phyloP scores from a whole-genome alignment of 345 rosid species.

The Euphorbia peplus region DNA sequence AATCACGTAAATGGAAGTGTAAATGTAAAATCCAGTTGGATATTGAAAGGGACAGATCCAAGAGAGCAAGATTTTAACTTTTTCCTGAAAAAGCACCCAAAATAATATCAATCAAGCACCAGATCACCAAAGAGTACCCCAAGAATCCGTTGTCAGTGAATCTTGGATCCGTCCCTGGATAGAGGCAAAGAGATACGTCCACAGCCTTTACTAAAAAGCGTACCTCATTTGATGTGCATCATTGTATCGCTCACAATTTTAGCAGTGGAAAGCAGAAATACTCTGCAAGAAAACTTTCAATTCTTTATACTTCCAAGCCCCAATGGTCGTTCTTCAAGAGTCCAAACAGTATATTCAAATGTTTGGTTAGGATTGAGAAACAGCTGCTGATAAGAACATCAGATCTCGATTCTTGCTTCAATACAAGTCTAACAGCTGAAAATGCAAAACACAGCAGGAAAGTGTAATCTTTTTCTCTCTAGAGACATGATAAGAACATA shows the following conservation, averaged over 20 bases:
- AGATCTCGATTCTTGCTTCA: neutral
- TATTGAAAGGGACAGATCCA: neutral
- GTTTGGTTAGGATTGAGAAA: too few relatives aligned
- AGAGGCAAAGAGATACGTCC: conserved; percentile 5
- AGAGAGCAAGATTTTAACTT: too few relatives aligned
- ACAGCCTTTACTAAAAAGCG: neutral
- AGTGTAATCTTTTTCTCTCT: neutral
- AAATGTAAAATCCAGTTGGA: neutral
- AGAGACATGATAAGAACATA: neutral
- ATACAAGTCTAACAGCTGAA: conserved; percentile 5
- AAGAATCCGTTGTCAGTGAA: too few relatives aligned
- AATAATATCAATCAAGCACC: too few relatives aligned
- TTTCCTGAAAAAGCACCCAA: too few relatives aligned
- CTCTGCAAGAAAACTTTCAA: neutral
- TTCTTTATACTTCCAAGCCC: conserved; percentile 2
- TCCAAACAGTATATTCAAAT: neutral
- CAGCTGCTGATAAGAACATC: too few relatives aligned
- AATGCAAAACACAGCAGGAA: conserved; percentile 5
- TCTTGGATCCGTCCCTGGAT: too few relatives aligned
- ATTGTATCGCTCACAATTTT: neutral
- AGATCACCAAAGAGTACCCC: too few relatives aligned
- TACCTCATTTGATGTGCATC: neutral
- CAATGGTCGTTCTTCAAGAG: conserved; percentile 2
- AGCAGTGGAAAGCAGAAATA: neutral
- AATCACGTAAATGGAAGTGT: neutral